A percentile compares a stretch with the other conserved stretches of the same genome.
phyloP scores from a whole-genome alignment of 2,329 filamentous ascomycete genomes.

The Paraconiothyrium brasiliense region DNA sequence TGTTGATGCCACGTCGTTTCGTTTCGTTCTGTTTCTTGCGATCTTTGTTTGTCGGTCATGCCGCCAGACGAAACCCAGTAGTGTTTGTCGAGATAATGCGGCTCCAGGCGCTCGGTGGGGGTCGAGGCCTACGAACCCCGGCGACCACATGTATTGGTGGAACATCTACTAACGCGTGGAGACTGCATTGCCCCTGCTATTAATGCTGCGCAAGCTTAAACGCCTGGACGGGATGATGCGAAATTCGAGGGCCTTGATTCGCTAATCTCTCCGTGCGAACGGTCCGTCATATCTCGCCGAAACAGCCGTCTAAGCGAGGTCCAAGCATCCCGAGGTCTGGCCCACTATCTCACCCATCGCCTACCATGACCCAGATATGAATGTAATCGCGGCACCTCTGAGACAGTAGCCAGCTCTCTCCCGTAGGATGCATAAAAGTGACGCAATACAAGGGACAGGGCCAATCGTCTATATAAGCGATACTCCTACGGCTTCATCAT shows the following conservation, averaged over 20 bases:
- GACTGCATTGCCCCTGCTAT: slow-evolving; percentile 21
- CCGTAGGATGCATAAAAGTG: not conserved
- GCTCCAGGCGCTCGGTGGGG: slow-evolving; percentile 4
- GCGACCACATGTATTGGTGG: slow-evolving; percentile 21
- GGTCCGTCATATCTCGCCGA: slow-evolving; percentile 18
- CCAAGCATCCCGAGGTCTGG: not conserved
- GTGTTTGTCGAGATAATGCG: slow-evolving; percentile 18
- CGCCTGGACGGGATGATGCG: slow-evolving; percentile 5
- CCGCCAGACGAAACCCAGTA: slow-evolving; percentile 5
- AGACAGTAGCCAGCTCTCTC: not conserved
- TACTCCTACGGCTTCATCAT: too few relatives aligned
- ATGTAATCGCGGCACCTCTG: not conserved
- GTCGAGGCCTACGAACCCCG: slow-evolving; percentile 2
- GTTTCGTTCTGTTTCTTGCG: slow-evolving; percentile 3
- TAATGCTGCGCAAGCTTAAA: slow-evolving; percentile 20
- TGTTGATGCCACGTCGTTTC: slow-evolving; percentile 9
- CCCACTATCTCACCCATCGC: not conserved
- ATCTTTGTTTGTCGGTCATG: slow-evolving; percentile 7
- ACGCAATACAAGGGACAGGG: not conserved
- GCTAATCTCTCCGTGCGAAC: slow-evolving; percentile 6
- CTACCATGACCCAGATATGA: not conserved
- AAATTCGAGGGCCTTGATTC: slow-evolving; percentile 18
- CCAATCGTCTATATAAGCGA: too few relatives aligned
- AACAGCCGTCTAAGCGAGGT: slow-evolving; percentile 15
- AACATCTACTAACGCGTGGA: slow-evolving; percentile 10